Evolutionary conservation across 2,329 filamentous ascomycete species (phyloP), one percentile per base, ranked within the genome.

Genomic region (Trichoderma polysporum): DNA sequence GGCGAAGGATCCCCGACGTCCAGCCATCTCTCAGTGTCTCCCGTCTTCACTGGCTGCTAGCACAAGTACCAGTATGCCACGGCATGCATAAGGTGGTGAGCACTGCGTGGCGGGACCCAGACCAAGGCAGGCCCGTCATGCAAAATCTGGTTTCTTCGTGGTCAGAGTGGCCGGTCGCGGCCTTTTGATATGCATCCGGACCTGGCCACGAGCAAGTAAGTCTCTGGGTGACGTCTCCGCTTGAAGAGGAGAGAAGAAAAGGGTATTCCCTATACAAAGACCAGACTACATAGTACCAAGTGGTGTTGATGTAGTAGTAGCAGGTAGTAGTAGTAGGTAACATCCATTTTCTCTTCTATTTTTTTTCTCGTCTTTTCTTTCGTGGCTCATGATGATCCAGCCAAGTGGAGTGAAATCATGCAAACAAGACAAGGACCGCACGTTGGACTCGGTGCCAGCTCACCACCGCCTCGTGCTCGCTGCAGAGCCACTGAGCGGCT

Each of bases 401-500:
- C 29, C 41, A 19, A 52, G 60, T 63, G 60, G 60, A 63, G 47
- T 33, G 50, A 53, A 45, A 41, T 63, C 60, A 54, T 53, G 47
- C 49, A 63, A 33, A 45, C 41, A n/a, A n/a, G n/a, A 47, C 57
- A 49, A 60, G 33, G 56, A 47, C 27, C 35, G 27, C 33, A 64
- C 22, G 27, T 37, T 35, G 50, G 60, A 64, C 50, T 64, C 49
- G 54, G 37, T 66, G 65, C 65, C 65, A 66, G 65, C 65, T 61
- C 65, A 66, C 65, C 65, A 66, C 65, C 65, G 65, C 65, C 57
- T 61, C 65, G 53, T 64, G 61, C 50, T 41, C 35, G 61, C 19
- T 64, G 61, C 50, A 64, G 61, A 64, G 61, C 61, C 61, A 64
- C 35, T 64, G 50, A 64, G 50, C 61, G 61, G 61, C 50, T 35